Percentiles rank a stretch among this genome's conserved stretches.
phyloP scores from a whole-genome alignment of 805 yeast species.

The Candida xiaguanensis region DNA sequence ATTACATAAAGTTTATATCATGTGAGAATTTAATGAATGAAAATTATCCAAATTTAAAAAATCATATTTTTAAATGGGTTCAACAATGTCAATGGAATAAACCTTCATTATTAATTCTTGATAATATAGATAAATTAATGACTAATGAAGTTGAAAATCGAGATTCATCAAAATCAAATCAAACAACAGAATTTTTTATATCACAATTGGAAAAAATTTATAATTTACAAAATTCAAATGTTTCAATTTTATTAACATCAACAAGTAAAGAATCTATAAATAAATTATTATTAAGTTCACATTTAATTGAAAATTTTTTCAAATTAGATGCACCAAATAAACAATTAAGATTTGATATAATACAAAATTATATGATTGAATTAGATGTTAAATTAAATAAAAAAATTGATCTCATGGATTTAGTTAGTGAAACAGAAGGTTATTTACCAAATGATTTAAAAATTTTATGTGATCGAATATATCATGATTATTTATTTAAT shows the following conservation, averaged over 20 bases:
- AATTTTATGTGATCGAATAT: conserved; percentile 65
- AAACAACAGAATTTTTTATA: conserved; percentile 58
- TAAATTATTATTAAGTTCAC: conserved; percentile 57
- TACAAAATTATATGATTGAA: conserved; percentile 35
- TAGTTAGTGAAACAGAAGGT: conserved; percentile 76
- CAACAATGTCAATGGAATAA: conserved; percentile 66
- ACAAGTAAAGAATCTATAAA: conserved; percentile 65
- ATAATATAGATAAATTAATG: conserved; percentile 70
- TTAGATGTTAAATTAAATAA: conserved; percentile 29
- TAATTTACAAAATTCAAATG: conserved; percentile 40
- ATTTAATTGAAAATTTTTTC: conserved; percentile 61
- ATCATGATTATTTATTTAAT: conserved; percentile 44
- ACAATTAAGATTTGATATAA: conserved; percentile 47
- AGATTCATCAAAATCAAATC: conserved; percentile 60
- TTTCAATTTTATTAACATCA: conserved; percentile 61
- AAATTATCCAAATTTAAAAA: conserved; percentile 41
- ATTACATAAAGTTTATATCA: conserved; percentile 43
- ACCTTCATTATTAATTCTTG: conserved; percentile 72
- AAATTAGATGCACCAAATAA: conserved; percentile 69
- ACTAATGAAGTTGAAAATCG: conserved; percentile 60
- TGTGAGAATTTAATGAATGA: conserved; percentile 60
- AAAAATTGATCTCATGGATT: conserved; percentile 38
- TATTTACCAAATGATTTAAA: conserved; percentile 80
- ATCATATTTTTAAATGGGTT: conserved; percentile 40
- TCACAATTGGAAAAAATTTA: conserved; percentile 41